Percentiles rank a stretch among this genome's conserved stretches.
phyloP scores from a whole-genome alignment of 1,139 yeast genomes.

The Diutina pseudorugosa region DNA sequence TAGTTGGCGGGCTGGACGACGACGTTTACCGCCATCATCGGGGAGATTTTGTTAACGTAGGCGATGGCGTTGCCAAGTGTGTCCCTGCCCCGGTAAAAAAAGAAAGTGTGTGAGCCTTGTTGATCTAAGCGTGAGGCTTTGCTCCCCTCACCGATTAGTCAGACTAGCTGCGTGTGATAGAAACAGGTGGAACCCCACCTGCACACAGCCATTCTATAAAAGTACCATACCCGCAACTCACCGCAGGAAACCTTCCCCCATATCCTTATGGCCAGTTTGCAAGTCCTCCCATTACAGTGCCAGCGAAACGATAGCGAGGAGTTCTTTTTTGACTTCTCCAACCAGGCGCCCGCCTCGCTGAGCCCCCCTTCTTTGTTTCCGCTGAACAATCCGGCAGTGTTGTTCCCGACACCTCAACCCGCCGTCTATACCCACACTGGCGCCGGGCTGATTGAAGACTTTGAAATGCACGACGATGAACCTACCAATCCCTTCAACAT shows the following conservation, averaged over 20 bases:
- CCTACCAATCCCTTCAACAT: constrained; percentile 1
- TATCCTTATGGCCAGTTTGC: constrained; percentile 1
- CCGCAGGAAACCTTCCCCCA: neutral
- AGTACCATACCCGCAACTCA: neutral
- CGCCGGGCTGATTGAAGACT: neutral
- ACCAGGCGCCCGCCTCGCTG: neutral
- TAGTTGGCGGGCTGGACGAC: too few relatives aligned
- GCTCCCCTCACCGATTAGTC: neutral
- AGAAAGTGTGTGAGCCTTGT: neutral
- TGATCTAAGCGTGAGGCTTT: neutral
- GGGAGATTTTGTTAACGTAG: too few relatives aligned
- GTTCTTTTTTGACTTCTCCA: neutral
- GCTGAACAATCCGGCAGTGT: neutral
- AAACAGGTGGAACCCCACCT: neutral
- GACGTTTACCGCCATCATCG: neutral
- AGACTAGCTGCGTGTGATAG: neutral
- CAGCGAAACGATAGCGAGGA: neutral
- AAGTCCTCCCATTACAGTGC: neutral
- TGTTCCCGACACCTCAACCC: neutral
- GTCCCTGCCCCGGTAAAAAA: neutral
- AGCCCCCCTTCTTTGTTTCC: neutral
- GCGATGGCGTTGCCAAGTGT: neutral
- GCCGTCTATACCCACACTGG: neutral
- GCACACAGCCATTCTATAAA: neutral
- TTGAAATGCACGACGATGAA: neutral